Percentiles rank a stretch among this genome's conserved stretches.
Conservation (phyloP, 257 asterid species). For the Plantago ovata region DNA sequence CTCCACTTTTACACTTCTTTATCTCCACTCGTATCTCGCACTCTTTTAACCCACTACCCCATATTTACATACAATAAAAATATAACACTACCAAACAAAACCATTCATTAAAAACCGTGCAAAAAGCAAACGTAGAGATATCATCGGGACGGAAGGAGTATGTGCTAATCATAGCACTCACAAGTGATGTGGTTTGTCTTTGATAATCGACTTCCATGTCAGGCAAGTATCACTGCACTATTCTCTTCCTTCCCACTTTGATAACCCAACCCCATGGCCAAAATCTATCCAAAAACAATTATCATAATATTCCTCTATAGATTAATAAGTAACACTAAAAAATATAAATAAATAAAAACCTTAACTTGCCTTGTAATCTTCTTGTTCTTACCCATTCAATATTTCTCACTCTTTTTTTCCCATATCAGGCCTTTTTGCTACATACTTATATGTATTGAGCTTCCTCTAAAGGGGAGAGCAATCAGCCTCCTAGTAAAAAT, state of each 20-base stretch:
- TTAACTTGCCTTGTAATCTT: conserved; percentile 44
- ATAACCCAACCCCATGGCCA: conserved; percentile 44
- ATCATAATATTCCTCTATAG: neutral
- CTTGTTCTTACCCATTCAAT: conserved; percentile 26
- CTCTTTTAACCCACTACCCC: too few relatives aligned
- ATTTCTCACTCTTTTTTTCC: conserved; percentile 12
- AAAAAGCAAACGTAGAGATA: too few relatives aligned
- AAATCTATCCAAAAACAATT: conserved; percentile 11
- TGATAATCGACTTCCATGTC: conserved; percentile 86
- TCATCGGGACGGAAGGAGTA: too few relatives aligned
- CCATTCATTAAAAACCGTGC: too few relatives aligned
- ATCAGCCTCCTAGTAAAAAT: conserved; percentile 14
- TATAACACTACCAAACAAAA: too few relatives aligned
- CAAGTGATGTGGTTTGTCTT: too few relatives aligned
- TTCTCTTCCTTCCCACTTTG: conserved; percentile 25
- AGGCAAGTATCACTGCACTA: conserved; percentile 55
- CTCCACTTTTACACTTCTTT: too few relatives aligned
- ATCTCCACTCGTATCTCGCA: too few relatives aligned
- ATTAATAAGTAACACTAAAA: conserved; percentile 7
- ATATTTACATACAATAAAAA: too few relatives aligned
- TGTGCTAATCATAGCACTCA: too few relatives aligned
- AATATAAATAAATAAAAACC: too few relatives aligned
- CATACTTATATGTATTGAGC: conserved; percentile 14
- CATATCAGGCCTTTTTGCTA: conserved; percentile 21
- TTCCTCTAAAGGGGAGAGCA: conserved; percentile 11